A percentile compares a stretch with the other conserved stretches of the same genome.
These are phyloP conservation scores for Kalaharituber pfeilii DNA, from an alignment of 2,329 filamentous ascomycete species.

Conservation along the genomic window DNA sequence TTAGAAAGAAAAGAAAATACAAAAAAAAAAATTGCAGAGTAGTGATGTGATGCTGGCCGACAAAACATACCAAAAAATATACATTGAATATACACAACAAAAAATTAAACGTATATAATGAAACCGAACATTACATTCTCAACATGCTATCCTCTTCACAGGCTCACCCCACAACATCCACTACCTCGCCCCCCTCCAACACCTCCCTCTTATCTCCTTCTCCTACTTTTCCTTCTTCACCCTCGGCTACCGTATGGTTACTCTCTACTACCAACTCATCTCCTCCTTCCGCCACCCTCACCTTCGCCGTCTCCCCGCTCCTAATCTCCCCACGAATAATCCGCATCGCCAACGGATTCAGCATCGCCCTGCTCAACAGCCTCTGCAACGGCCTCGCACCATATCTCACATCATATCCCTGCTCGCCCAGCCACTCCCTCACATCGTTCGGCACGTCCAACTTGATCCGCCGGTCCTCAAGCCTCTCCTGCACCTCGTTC, in stretches of 20 bases:
- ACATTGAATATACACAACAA: background rate
- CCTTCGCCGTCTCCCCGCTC: slow-evolving; percentile 53
- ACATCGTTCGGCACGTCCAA: slow-evolving; percentile 54
- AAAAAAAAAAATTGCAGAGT: background rate
- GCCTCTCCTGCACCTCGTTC: slow-evolving; percentile 60
- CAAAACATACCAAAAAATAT: background rate
- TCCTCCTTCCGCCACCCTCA: slow-evolving; percentile 47
- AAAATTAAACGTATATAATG: background rate
- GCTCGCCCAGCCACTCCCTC: slow-evolving; percentile 71
- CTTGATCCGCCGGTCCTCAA: slow-evolving; percentile 70
- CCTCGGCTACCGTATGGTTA: background rate
- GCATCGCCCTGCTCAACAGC: slow-evolving; percentile 75
- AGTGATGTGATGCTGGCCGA: background rate
- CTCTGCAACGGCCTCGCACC: slow-evolving; percentile 82
- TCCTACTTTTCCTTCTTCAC: background rate
- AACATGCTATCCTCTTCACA: background rate
- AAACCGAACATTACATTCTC: background rate
- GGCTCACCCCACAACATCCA: background rate
- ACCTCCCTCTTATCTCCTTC: background rate
- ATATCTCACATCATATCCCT: slow-evolving; percentile 79
- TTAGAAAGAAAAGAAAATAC: background rate
- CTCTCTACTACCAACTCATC: slow-evolving; percentile 37
- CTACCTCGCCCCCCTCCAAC: background rate
- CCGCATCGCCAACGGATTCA: slow-evolving; percentile 73
- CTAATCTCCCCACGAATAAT: slow-evolving; percentile 76